Evolutionary conservation across 208 protist species (phyloP).

Genomic region (Leishmania gerbilli): DNA sequence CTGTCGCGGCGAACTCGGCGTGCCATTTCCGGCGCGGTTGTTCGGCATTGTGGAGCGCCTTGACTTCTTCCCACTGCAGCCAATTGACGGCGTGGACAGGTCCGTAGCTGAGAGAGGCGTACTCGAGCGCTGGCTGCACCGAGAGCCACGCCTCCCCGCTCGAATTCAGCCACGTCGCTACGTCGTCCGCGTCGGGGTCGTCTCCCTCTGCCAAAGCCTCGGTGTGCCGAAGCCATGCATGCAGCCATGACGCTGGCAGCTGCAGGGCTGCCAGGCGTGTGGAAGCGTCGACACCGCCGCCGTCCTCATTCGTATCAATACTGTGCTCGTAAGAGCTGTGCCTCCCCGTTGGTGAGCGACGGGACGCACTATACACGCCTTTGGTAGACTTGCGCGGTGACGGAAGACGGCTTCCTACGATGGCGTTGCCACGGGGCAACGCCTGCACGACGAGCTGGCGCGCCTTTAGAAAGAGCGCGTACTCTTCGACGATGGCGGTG

Average conservation of each 20-base stretch:
- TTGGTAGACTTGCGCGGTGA: neutral
- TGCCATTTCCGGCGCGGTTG: neutral
- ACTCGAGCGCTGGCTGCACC: conserved; percentile 33
- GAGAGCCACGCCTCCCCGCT: conserved; percentile 10
- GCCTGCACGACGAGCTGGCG: conserved; percentile 12
- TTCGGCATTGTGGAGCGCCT: conserved; percentile 14
- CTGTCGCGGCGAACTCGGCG: neutral
- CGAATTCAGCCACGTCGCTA: neutral
- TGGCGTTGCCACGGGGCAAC: neutral
- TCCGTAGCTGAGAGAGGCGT: conserved; percentile 19
- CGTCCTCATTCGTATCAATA: neutral
- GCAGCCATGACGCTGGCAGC: conserved; percentile 12
- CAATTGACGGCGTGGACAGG: conserved; percentile 15
- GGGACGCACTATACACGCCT: neutral
- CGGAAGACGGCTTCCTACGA: neutral
- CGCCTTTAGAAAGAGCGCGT: conserved; percentile 20
- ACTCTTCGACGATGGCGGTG: conserved; percentile 19
- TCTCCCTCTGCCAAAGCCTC: neutral
- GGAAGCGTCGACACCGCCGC: neutral
- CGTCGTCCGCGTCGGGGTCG: neutral
- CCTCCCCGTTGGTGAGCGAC: neutral
- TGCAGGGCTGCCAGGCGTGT: conserved; percentile 11
- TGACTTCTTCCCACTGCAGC: conserved; percentile 31
- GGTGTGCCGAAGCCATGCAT: conserved; percentile 12
- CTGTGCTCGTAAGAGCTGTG: neutral